These are phyloP conservation scores for Botrytis cinerea DNA, from an alignment of 2,329 filamentous ascomycete species.

Conservation along the genomic window DNA sequence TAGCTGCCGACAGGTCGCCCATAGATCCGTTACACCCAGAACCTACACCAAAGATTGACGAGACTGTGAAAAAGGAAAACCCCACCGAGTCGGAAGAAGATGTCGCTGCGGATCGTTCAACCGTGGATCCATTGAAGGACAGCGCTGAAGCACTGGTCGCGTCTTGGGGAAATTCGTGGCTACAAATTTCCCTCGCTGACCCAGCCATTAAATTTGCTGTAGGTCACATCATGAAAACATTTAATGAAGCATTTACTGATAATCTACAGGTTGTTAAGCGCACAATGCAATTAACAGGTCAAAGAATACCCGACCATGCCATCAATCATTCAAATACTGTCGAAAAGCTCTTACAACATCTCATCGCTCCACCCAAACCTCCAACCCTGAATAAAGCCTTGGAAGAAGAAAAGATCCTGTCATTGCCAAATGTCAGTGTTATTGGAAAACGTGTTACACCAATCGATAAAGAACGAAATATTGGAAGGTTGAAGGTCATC, in stretches of 20 bases:
- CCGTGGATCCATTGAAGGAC: conserved; percentile 29
- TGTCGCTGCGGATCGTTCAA: conserved; percentile 36
- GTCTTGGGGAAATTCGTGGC: conserved; percentile 59
- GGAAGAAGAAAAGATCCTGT: conserved; percentile 47
- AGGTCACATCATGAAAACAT: conserved; percentile 43
- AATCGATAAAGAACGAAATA: conserved; percentile 68
- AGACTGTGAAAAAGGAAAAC: conserved; percentile 29
- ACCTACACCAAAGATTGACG: conserved; percentile 26
- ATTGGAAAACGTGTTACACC: conserved; percentile 64
- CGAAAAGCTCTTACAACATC: conserved; percentile 54
- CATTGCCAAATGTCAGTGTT: conserved; percentile 70
- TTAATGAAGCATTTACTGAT: conserved; percentile 23
- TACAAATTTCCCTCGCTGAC: conserved; percentile 57
- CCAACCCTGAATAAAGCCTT: conserved; percentile 66
- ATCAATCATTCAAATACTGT: conserved; percentile 59
- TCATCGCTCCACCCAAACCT: conserved; percentile 57
- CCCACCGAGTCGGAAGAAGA: conserved; percentile 38
- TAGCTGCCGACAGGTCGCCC: conserved; percentile 35
- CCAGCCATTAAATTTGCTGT: conserved; percentile 71
- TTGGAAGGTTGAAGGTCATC: conserved; percentile 80
- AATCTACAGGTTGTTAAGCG: conserved; percentile 72
- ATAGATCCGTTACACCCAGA: conserved; percentile 33
- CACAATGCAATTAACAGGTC: conserved; percentile 77
- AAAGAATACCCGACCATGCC: conserved; percentile 69
- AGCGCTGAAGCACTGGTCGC: conserved; percentile 41